Base-by-base conservation (phyloP, 495 filamentous ascomycete genomes). In the Coniosporium apollinis region DNA sequence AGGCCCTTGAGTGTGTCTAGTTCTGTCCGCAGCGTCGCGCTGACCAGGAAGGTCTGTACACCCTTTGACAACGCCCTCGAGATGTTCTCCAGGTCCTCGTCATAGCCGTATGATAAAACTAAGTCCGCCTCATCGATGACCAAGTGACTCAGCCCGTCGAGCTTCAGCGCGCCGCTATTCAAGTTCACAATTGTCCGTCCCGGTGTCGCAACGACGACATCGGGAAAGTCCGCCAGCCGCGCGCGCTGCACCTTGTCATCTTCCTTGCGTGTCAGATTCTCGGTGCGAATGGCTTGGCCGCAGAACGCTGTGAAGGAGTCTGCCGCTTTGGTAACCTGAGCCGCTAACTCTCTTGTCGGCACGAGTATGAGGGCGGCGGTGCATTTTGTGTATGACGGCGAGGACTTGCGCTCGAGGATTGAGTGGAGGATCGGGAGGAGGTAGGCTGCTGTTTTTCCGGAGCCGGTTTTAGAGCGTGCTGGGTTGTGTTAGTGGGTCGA, bases 381-480 rank as follows among this genome's bases (percentile, higher is more conserved):
- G 16, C 40, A 20, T 32, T 44, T 56, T 19, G 37, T 19, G 17
- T 11, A 19, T 22, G 32, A 45, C 5, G 28, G 26, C 2, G 79
- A 79, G 46, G 63, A 50, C 61, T 93, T 93, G 34, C 67, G 68
- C 46, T 72, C 74, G 8, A 97, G 65, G 34, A 93, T 81, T 16
- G 66, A 62, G 43, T 92, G 77, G 25, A 96, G 57, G 25, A 94
- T 67, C 1, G 89, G 89, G 18, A 96, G 67, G n/a, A 94, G 64
- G 57, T 97, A 97, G 34, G 89, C 89, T n/a, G 82, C 80, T 4
- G 89, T 97, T 60, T 97, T 97, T 30, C 89, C 87, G 14, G 84
- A 89, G 19, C 86, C 86, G 14, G 86, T 94, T 57, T 84, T 89
- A 28, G 87, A 79, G 44, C 82, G 81, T 34, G 83, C 74, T 38